Evolutionary conservation across 192 early-diverging fungal genomes (phyloP), one percentile per base, ranked within the genome.

Genomic region (Funneliformis geosporum): DNA sequence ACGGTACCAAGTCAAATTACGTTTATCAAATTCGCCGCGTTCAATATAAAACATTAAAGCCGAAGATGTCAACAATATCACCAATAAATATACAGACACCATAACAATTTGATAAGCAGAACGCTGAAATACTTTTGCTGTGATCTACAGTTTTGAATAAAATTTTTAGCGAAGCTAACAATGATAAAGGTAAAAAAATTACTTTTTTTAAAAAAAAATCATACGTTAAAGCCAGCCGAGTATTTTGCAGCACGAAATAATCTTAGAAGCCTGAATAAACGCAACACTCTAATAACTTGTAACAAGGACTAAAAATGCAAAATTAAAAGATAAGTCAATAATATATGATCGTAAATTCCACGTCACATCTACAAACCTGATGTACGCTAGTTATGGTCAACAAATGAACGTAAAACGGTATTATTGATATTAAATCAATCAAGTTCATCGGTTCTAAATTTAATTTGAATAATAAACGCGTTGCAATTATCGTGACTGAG

Each of bases 91-190:
- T 21, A 70, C 16, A 40, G 76, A 68, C 18, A 78, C 64, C 23
- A 81, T 25, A 33, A 78, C 1, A n/a, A 81, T 44, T 77, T 81
- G 80, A 38, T 78, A 16, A 4, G 65, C 44, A 16, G 80, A 81
- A 16, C 73, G 61, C 23, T n/a, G 18, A 59, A 81, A 66, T 25
- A 81, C 75, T 38, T n/a, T 33, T 9, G 28, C 16, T 2, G 80
- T 59, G n/a, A 78, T 55, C 77, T 79, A 55, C 40, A 27, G 33
- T 33, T 6, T 55, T 21, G 27, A 72, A 47, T 39, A 38, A 40
- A 25, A 60, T 38, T 10, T 28, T 23, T 39, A 50, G 9, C 5
- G 0, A 50, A 5, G 27, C 2, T 50, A 4, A 21, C 55, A 55
- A 55, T 55, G 23, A 18, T 38, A 33, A 47, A 28, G 2, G 46